Evolutionary conservation across 192 early-diverging fungal genomes (phyloP), one percentile per base, ranked within the genome.

Genomic region (Coemansia asiatica): DNA sequence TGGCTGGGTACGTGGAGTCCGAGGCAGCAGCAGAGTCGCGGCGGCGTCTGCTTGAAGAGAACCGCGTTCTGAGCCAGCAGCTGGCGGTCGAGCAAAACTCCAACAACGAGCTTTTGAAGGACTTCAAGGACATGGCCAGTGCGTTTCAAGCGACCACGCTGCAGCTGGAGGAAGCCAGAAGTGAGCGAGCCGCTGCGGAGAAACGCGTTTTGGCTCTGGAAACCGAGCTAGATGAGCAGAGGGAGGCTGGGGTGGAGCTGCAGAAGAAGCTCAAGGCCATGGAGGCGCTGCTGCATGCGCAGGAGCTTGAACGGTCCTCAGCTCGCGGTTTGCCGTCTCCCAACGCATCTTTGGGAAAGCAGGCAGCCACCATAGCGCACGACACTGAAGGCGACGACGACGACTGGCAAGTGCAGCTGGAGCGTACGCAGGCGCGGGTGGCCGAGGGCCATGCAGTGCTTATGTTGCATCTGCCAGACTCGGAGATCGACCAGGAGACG

Each of bases 61-160:
- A 57, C 57, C 56, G 29, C 25, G 50, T 61, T 7, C 6, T 28
- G 21, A 19, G 26, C 50, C 57, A 65, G 6, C 27, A 65, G 53
- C 72, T 80, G 25, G 50, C 1, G 1, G 23, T 61, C 6, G 68
- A 68, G 59, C 68, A 63, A 25, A 56, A 64, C 40, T 50, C 51
- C 25, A 69, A 70, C 57, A n/a, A 65, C 4, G 53, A 56, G 51
- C 72, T 80, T 6, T 22, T 79, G 1, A 38, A 31, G 0, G 61
- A 67, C n/a, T 12, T 74, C 8, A 66, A 67, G 19, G 36, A 48
- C 0, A 65, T 68, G 56, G 56, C 61, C 5, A 26, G 27, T 0
- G 28, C 26, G 15, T 28, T 50, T 18, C 38, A 67, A 40, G n/a
- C 46, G 10, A 48, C 48, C n/a, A 61, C 40, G 16, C 38, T 26